Conservation (phyloP, 176 grass and related monocot genomes). For the Dactylis glomerata region DNA sequence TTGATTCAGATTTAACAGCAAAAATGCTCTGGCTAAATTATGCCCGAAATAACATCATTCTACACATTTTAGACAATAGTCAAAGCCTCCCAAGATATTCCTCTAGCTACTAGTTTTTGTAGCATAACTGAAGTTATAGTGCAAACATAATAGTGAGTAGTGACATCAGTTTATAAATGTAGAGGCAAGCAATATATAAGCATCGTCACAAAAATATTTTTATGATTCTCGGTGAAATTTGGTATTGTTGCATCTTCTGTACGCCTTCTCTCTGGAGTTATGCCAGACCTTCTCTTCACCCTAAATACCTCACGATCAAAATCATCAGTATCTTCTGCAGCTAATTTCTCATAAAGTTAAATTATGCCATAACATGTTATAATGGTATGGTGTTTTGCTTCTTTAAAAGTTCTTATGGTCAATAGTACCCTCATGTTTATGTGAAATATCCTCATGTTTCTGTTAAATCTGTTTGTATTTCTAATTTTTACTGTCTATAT, state of each 20-base stretch:
- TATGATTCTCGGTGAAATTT: slow-evolving; percentile 60
- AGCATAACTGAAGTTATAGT: neutral
- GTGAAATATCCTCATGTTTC: too few relatives aligned
- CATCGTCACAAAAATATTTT: neutral
- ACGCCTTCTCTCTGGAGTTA: too few relatives aligned
- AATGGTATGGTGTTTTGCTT: too few relatives aligned
- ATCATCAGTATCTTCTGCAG: slow-evolving; percentile 66
- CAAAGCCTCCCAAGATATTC: neutral
- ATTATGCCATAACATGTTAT: too few relatives aligned
- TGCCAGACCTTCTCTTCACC: too few relatives aligned
- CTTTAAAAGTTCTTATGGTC: too few relatives aligned
- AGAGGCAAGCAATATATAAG: neutral
- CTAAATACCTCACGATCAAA: slow-evolving; percentile 81
- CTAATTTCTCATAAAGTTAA: slow-evolving; percentile 5
- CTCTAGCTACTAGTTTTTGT: neutral
- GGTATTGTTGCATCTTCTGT: slow-evolving; percentile 33
- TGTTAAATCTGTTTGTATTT: too few relatives aligned
- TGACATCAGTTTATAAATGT: neutral
- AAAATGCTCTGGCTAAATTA: too few relatives aligned
- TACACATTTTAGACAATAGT: neutral
- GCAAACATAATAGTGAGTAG: neutral
- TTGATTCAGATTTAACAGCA: too few relatives aligned
- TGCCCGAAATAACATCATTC: neutral
- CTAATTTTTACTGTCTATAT: too few relatives aligned
- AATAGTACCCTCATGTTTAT: too few relatives aligned